phyloP scores from a whole-genome alignment of 768 basidiomycete genomes.

The Sarcomyxa edulis region DNA sequence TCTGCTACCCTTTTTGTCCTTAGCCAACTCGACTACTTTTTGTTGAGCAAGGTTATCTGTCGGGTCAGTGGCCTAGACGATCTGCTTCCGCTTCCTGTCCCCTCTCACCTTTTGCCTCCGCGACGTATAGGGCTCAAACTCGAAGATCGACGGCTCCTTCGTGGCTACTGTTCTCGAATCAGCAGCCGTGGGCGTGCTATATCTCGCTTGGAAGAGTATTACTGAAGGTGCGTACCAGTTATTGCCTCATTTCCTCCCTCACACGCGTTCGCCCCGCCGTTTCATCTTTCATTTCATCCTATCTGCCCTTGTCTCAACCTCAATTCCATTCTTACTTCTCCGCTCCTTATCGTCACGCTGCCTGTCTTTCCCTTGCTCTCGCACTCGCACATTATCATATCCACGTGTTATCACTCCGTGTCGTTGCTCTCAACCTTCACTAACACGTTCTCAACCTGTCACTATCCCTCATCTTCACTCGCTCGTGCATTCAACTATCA shows the following conservation, averaged over 20 bases:
- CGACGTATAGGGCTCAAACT: conserved; percentile 44
- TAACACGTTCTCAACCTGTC: too few relatives aligned
- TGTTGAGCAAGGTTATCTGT: conserved; percentile 78
- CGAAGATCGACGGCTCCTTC: conserved; percentile 82
- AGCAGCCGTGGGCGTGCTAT: conserved; percentile 60
- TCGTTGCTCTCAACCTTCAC: too few relatives aligned
- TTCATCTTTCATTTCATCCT: conserved; percentile 4
- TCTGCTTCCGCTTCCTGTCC: background rate
- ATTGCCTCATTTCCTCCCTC: conserved; percentile 6
- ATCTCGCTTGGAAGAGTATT: conserved; percentile 81
- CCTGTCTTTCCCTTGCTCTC: too few relatives aligned
- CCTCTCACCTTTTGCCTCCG: background rate
- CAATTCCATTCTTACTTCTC: background rate
- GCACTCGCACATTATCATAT: too few relatives aligned
- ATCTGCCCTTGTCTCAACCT: background rate
- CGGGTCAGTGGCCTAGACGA: conserved; percentile 23
- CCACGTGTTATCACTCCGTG: too few relatives aligned
- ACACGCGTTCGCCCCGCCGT: background rate
- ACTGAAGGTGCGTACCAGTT: conserved; percentile 65
- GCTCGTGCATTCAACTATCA: too few relatives aligned
- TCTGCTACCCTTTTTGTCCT: conserved; percentile 75
- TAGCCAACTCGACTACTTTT: conserved; percentile 78
- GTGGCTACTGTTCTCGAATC: conserved; percentile 83
- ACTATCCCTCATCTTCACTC: too few relatives aligned
- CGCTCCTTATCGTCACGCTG: background rate